Percentiles rank a stretch among this genome's conserved stretches.
Evolutionary conservation across 495 filamentous ascomycete species (phyloP).

Genomic region (Penicillium lagena): DNA sequence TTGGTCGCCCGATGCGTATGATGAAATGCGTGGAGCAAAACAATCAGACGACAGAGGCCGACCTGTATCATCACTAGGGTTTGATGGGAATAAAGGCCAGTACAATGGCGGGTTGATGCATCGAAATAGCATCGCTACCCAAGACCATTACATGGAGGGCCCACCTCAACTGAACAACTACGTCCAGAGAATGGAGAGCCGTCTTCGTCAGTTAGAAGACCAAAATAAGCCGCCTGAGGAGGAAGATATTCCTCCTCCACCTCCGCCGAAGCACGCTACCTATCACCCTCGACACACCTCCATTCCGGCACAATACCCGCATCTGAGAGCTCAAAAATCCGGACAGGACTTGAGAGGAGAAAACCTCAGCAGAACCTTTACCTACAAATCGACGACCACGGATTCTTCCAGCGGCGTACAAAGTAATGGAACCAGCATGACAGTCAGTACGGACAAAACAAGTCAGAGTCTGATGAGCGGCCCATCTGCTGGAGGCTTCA

Average conservation of each 20-base stretch:
- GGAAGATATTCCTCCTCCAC: constrained; percentile 51
- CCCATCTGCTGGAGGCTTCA: constrained; percentile 80
- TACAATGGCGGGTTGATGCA: constrained; percentile 23
- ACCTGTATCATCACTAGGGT: constrained; percentile 68
- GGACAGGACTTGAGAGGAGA: constrained; percentile 74
- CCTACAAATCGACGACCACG: constrained; percentile 80
- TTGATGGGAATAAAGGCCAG: constrained; percentile 49
- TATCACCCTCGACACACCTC: constrained; percentile 40
- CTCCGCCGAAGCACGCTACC: constrained; percentile 54
- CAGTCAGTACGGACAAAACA: constrained; percentile 67
- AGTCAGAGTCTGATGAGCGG: constrained; percentile 90
- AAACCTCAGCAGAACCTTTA: constrained; percentile 67
- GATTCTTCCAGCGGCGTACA: constrained; percentile 62
- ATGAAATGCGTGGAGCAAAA: constrained; percentile 43
- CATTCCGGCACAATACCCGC: constrained; percentile 30
- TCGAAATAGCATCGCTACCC: constrained; percentile 33
- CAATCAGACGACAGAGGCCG: constrained; percentile 32
- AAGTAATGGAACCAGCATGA: constrained; percentile 67
- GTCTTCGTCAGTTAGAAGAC: constrained; percentile 65
- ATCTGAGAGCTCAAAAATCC: constrained; percentile 61
- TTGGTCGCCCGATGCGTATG: constrained; percentile 90
- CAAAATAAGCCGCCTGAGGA: constrained; percentile 42
- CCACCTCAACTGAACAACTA: constrained; percentile 75
- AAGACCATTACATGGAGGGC: constrained; percentile 45
- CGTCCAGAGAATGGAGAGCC: constrained; percentile 81